A percentile compares a stretch with the other conserved stretches of the same genome.
These are phyloP conservation scores for Candida quercuum DNA, from an alignment of 805 yeast genomes.

Conservation along the genomic window DNA sequence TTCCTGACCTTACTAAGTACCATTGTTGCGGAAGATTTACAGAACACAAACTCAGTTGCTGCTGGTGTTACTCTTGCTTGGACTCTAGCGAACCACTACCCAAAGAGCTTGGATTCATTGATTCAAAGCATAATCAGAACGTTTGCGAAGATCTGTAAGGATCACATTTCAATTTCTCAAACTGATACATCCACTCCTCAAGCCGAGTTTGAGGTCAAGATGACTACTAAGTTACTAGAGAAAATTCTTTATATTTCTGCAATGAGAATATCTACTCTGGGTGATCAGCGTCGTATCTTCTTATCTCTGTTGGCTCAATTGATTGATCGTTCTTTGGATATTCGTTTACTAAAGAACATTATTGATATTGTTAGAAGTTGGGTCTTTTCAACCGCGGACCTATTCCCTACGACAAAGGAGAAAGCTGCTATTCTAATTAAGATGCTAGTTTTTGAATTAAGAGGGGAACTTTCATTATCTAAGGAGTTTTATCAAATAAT, in stretches of 20 bases:
- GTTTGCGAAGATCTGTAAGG: slow-evolving; percentile 83
- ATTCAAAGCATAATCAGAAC: slow-evolving; percentile 79
- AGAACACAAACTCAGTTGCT: slow-evolving; percentile 68
- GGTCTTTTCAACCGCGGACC: slow-evolving; percentile 79
- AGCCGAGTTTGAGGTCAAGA: slow-evolving; percentile 68
- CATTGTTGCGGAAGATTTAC: slow-evolving; percentile 75
- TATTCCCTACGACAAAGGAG: slow-evolving; percentile 92
- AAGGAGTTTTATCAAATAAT: slow-evolving; percentile 81
- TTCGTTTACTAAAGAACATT: slow-evolving; percentile 65
- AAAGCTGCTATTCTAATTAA: slow-evolving; percentile 91
- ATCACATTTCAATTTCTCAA: slow-evolving; percentile 60
- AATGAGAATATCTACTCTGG: slow-evolving; percentile 76
- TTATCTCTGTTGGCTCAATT: slow-evolving; percentile 81
- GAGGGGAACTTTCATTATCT: slow-evolving; percentile 77
- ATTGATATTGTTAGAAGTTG: slow-evolving; percentile 77
- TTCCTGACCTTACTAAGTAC: slow-evolving; percentile 58
- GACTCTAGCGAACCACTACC: slow-evolving; percentile 74
- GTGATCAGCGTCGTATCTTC: slow-evolving; percentile 90
- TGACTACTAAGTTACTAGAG: slow-evolving; percentile 71
- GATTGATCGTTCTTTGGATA: slow-evolving; percentile 83
- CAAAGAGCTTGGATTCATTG: slow-evolving; percentile 67
- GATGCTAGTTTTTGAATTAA: slow-evolving; percentile 86
- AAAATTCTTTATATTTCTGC: slow-evolving; percentile 75
- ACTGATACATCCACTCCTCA: slow-evolving; percentile 30
- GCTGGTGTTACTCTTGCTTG: slow-evolving; percentile 82